Conservation (phyloP, 2,329 filamentous ascomycete genomes). For the Plectosphaerella plurivora region DNA sequence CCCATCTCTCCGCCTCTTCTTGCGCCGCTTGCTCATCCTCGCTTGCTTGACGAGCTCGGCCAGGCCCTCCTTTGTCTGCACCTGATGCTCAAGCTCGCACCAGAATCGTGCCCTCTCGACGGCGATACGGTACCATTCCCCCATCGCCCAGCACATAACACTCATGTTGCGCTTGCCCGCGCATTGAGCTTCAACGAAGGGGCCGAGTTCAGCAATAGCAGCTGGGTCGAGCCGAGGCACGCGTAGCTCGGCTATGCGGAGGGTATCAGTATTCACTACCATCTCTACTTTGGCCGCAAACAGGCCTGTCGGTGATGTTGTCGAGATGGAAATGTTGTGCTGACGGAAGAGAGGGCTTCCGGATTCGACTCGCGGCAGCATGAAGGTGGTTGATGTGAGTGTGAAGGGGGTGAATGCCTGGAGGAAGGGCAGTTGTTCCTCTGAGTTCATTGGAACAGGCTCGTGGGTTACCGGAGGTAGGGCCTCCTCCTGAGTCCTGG, state of each 20-base stretch:
- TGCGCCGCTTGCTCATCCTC: conserved; percentile 17
- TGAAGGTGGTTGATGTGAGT: conserved; percentile 50
- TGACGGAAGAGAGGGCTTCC: conserved; percentile 39
- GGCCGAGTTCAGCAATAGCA: conserved; percentile 53
- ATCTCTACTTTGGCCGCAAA: conserved; percentile 56
- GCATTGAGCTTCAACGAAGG: conserved; percentile 43
- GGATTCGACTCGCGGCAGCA: conserved; percentile 29
- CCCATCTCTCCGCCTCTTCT: conserved; percentile 12
- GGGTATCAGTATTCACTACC: conserved; percentile 48
- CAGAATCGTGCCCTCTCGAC: conserved; percentile 59
- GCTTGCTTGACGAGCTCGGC: conserved; percentile 21
- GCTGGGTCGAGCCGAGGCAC: conserved; percentile 53
- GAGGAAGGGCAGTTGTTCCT: conserved; percentile 64
- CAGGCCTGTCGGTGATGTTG: conserved; percentile 42
- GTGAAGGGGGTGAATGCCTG: conserved; percentile 66
- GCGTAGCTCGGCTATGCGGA: conserved; percentile 46
- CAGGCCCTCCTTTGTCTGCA: conserved; percentile 31
- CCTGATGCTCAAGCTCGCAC: conserved; percentile 45
- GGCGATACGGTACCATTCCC: conserved; percentile 61
- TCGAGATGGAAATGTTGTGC: conserved; percentile 51
- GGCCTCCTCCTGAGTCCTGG: conserved; percentile 22
- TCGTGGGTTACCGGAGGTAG: conserved; percentile 55
- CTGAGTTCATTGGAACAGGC: conserved; percentile 56
- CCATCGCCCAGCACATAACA: conserved; percentile 62
- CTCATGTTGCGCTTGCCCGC: conserved; percentile 47